phyloP scores from a whole-genome alignment of 148 eudicot genomes.

The Chenopodium album region DNA sequence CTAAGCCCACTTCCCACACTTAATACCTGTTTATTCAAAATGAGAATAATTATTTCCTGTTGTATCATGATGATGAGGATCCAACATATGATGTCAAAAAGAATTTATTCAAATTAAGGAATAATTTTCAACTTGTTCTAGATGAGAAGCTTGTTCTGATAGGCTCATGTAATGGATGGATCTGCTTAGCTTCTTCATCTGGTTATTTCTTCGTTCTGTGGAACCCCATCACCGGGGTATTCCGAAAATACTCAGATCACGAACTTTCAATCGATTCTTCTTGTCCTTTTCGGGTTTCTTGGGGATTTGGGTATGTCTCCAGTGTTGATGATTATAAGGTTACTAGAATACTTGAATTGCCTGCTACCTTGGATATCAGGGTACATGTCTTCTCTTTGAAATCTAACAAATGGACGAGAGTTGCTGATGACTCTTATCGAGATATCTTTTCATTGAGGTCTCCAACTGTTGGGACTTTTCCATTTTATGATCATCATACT shows the following conservation, averaged over 20 bases:
- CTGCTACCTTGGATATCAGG: background rate
- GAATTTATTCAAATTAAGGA: too few relatives aligned
- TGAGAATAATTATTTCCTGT: background rate
- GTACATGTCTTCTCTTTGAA: constrained; percentile 13
- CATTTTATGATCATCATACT: too few relatives aligned
- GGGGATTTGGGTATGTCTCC: constrained; percentile 20
- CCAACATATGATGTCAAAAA: too few relatives aligned
- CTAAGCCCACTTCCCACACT: background rate
- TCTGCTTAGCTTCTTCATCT: too few relatives aligned
- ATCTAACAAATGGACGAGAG: background rate
- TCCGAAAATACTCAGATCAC: background rate
- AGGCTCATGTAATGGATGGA: too few relatives aligned
- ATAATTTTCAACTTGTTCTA: too few relatives aligned
- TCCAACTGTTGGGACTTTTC: too few relatives aligned
- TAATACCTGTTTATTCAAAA: background rate
- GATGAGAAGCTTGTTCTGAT: too few relatives aligned
- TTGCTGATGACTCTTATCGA: background rate
- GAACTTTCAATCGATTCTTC: background rate
- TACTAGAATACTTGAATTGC: background rate
- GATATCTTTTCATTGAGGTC: background rate
- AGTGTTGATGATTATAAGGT: constrained; percentile 10
- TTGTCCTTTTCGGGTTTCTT: background rate
- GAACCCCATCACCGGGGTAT: background rate
- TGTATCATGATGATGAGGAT: background rate
- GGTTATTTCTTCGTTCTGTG: constrained; percentile 2